These are phyloP conservation scores for Cladosporium sp. DNA, from an alignment of 2,329 filamentous ascomycete species.

Conservation along the genomic window DNA sequence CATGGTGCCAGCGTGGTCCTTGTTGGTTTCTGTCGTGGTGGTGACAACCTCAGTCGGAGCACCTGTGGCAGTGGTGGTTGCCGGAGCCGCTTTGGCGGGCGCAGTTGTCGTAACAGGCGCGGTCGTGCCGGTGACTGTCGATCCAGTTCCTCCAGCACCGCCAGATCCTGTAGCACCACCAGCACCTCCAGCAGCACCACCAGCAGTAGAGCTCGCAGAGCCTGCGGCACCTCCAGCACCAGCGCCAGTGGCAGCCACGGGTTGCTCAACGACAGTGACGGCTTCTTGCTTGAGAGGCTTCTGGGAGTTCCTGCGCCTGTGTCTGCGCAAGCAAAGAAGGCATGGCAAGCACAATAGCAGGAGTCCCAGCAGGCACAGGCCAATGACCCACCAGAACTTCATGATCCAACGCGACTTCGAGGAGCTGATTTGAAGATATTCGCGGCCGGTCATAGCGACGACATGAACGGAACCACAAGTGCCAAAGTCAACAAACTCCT, in stretches of 20 bases:
- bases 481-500: neutral
- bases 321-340: neutral
- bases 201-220: neutral
- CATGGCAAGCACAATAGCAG: neutral
- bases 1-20: constrained; percentile 10
- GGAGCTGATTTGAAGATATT: neutral
- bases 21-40: neutral
- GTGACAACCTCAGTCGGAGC: constrained; percentile 6
- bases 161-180: neutral
- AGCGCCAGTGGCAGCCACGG: neutral
- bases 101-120: neutral
- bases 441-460: neutral
- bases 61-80: neutral
- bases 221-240: neutral
- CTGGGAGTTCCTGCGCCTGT: neutral
- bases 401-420: neutral
- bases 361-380: neutral
- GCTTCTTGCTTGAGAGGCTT: neutral
- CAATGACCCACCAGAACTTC: neutral
- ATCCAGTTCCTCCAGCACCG: neutral
- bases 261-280: neutral
- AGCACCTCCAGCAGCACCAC: neutral
- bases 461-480: neutral
- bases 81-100: neutral
- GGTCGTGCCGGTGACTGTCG: neutral